Conservation (phyloP, 108 stramenopile genomes). For the Skeletonema tropicum region DNA sequence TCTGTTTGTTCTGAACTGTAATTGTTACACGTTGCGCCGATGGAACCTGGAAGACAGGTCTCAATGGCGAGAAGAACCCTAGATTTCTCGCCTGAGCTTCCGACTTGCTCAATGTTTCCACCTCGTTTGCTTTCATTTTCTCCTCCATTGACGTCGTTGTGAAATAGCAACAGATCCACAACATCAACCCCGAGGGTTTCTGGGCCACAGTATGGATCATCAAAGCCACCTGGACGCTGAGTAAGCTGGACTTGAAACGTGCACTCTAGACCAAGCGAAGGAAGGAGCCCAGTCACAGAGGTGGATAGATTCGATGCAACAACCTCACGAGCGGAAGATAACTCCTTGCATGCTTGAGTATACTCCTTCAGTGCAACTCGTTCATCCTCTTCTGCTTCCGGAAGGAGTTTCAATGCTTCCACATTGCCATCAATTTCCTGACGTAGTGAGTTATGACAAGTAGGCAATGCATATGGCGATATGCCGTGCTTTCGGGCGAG, state of each 20-base stretch:
- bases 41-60: conserved; percentile 74
- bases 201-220: conserved; percentile 42
- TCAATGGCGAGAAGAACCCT: conserved; percentile 83
- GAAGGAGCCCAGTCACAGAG: conserved; percentile 64
- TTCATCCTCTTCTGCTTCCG: conserved; percentile 61
- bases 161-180: conserved; percentile 66
- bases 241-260: conserved; percentile 56
- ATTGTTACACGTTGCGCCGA: conserved; percentile 57
- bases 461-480: conserved; percentile 58
- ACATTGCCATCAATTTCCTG: conserved; percentile 77
- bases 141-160: conserved; percentile 30
- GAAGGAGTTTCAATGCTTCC: conserved; percentile 62
- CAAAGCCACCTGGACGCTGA: conserved; percentile 36
- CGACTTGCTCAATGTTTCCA: conserved; percentile 69
- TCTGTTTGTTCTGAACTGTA: conserved; percentile 9
- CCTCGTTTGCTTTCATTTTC: conserved; percentile 32
- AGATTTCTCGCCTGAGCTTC: conserved; percentile 81
- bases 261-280: conserved; percentile 73
- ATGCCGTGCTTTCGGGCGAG: conserved; percentile 84
- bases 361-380: conserved; percentile 48
- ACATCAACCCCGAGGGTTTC: conserved; percentile 49
- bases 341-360: conserved; percentile 43
- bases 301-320: conserved; percentile 53
- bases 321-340: conserved; percentile 42
- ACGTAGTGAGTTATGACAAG: conserved; percentile 63